Evolutionary conservation across 768 basidiomycete species (phyloP).

Genomic region (Podaxis sp.): DNA sequence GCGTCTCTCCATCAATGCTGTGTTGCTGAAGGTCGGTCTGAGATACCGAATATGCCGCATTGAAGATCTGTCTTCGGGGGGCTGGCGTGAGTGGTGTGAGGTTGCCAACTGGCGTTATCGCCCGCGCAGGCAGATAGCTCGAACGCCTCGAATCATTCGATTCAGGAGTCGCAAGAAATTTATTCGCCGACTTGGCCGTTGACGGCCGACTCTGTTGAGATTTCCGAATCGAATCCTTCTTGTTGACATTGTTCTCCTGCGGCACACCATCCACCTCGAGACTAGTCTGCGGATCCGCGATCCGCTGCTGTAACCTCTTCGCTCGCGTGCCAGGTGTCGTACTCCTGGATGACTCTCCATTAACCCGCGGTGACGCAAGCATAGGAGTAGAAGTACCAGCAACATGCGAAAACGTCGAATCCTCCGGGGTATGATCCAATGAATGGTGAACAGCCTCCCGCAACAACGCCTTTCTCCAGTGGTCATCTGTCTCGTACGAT

Average conservation of each 20-base stretch:
- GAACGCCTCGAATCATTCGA: slow-evolving; percentile 32
- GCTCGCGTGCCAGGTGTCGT: slow-evolving; percentile 22
- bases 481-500: slow-evolving; percentile 52
- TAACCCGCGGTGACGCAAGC: slow-evolving; percentile 27
- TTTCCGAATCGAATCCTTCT: slow-evolving; percentile 24
- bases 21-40: slow-evolving; percentile 47
- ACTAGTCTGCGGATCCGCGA: slow-evolving; percentile 45
- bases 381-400: slow-evolving; percentile 39
- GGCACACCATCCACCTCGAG: slow-evolving; percentile 26
- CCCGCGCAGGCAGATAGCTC: slow-evolving; percentile 51
- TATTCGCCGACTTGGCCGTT: slow-evolving; percentile 20
- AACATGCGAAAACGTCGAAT: slow-evolving; percentile 44
- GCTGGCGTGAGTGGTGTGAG: slow-evolving; percentile 66
- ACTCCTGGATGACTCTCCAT: slow-evolving; percentile 12
- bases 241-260: slow-evolving; percentile 8
- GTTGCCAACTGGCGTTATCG: slow-evolving; percentile 61
- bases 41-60: slow-evolving; percentile 52
- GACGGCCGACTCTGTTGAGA: slow-evolving; percentile 28
- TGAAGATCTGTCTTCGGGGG: slow-evolving; percentile 51
- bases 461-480: slow-evolving; percentile 76
- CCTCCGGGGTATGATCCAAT: slow-evolving; percentile 51
- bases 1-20: slow-evolving; percentile 7
- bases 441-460: slow-evolving; percentile 80
- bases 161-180: slow-evolving; percentile 27
- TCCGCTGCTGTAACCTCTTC: slow-evolving; percentile 25